Base-by-base conservation (phyloP, 2,329 filamentous ascomycete species). In the Aureobasidium pullulans region DNA sequence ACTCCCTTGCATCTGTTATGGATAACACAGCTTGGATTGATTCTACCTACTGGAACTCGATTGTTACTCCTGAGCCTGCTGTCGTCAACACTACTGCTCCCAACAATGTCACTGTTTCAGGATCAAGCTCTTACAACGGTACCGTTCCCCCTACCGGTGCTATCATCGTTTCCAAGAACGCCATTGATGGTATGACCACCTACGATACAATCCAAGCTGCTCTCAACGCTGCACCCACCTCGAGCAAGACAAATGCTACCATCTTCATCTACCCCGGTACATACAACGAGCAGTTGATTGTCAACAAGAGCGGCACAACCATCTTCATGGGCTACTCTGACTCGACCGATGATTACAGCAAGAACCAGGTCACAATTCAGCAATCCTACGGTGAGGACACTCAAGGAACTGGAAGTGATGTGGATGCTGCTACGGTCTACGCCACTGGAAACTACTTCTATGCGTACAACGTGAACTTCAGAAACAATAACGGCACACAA, bases 261-360 rank as follows among this genome's bases (percentile, higher is more conserved):
- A 69, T 75, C 6, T 75, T 75, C 62, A 75, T 75, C 60, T 74
- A 74, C 59, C 72, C 72, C 32, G 73, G 73, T 34, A 66, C 67
- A 1, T 75, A 75, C 61, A 64, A 72, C 15, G 73, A 75, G 63
- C 70, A 75, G 64, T 64, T 75, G 19, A 65, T 72, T 11, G 64
- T 75, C 47, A 73, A 68, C 63, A 71, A 71, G 61, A 69, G 71
- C 15, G 73, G 73, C 6, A 68, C 69, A 0, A 75, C 73, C 16
- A 72, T 75, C 43, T 73, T 76, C 63, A 64, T 70, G 46, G 74
- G 73, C 6, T 75, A 75, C 65, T 70, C 70, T 6, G 64, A 66
- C 32, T 66, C 68, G 7, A 70, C 71, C 10, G 68, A 68, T 32
- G 72, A 75, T 58, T 74, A 73, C 62, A 65, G 69, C 42, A 62